These are phyloP conservation scores for Mesostigma viride DNA, from an alignment of 139 green algal genomes.

Conservation along the genomic window DNA sequence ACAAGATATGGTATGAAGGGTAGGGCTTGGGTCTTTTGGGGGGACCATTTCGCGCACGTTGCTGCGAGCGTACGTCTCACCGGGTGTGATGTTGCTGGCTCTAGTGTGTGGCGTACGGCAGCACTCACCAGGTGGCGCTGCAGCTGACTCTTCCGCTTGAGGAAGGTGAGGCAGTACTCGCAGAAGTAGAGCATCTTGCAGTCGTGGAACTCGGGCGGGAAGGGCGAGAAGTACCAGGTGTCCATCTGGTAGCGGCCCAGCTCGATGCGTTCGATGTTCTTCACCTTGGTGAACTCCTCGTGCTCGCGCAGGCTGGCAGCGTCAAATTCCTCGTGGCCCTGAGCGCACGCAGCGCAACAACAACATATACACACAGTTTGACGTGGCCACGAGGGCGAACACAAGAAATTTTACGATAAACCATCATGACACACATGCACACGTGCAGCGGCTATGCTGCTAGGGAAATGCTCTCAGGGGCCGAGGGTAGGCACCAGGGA, in stretches of 20 bases:
- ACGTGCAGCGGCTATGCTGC: no score
- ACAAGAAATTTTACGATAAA: background rate
- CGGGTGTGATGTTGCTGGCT: no score
- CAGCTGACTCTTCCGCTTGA: conserved; percentile 62
- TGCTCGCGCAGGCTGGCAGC: conserved; percentile 72
- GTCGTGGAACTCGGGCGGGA: conserved; percentile 78
- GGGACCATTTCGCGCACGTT: no score
- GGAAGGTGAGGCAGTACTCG: conserved; percentile 84
- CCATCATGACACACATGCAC: background rate
- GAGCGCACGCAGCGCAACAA: conserved; percentile 25
- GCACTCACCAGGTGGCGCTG: conserved; percentile 65
- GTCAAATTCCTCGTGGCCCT: conserved; percentile 85
- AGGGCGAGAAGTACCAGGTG: conserved; percentile 97
- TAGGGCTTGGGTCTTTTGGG: no score
- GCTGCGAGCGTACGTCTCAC: no score
- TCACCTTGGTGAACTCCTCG: conserved; percentile 98
- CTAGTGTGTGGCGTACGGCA: background rate
- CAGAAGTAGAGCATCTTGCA: conserved; percentile 94
- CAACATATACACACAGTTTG: conserved; percentile 25
- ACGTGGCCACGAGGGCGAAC: background rate
- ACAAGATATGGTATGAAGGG: no score
- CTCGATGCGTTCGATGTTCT: conserved; percentile 92
- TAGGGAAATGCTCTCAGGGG: no score
- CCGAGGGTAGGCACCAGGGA: no score
- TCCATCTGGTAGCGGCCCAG: conserved; percentile 87